phyloP scores from a whole-genome alignment of 441 rosid species.

The Corymbia citriodora region DNA sequence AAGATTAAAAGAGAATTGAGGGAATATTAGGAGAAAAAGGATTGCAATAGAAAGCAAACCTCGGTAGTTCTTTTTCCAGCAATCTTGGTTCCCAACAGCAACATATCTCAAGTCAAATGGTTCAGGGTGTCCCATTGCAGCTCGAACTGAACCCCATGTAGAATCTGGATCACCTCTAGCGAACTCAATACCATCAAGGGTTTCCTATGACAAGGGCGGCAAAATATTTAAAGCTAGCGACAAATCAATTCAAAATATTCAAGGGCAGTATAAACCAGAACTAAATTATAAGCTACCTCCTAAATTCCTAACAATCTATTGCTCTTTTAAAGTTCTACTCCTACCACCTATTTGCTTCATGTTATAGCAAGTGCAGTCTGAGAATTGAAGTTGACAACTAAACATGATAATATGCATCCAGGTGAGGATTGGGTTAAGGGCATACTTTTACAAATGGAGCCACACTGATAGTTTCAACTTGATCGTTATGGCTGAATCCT shows the following conservation, averaged over 20 bases:
- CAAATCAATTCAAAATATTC: neutral
- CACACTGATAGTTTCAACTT: conserved; percentile 60
- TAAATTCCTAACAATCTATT: neutral
- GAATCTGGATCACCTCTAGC: conserved; percentile 66
- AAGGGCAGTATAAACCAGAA: neutral
- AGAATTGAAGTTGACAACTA: neutral
- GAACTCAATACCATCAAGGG: conserved; percentile 85
- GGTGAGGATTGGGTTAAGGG: neutral
- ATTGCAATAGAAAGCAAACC: conserved; percentile 32
- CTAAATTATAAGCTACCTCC: neutral
- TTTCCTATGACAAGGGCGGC: conserved; percentile 47
- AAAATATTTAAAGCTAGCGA: neutral
- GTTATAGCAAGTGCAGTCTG: neutral
- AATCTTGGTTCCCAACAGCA: conserved; percentile 89
- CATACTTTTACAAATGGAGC: conserved; percentile 76
- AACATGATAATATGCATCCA: neutral
- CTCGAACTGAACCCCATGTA: conserved; percentile 79
- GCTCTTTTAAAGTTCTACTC: neutral
- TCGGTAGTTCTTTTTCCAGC: conserved; percentile 69
- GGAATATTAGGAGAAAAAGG: neutral
- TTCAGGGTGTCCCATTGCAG: conserved; percentile 84
- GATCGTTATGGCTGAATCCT: conserved; percentile 83
- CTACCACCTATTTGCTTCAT: neutral
- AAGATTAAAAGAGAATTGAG: neutral
- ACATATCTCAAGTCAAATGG: conserved; percentile 87